Evolutionary conservation across 495 filamentous ascomycete species (phyloP), one percentile per base, ranked within the genome.

Genomic region (Jackrogersella multiformis): DNA sequence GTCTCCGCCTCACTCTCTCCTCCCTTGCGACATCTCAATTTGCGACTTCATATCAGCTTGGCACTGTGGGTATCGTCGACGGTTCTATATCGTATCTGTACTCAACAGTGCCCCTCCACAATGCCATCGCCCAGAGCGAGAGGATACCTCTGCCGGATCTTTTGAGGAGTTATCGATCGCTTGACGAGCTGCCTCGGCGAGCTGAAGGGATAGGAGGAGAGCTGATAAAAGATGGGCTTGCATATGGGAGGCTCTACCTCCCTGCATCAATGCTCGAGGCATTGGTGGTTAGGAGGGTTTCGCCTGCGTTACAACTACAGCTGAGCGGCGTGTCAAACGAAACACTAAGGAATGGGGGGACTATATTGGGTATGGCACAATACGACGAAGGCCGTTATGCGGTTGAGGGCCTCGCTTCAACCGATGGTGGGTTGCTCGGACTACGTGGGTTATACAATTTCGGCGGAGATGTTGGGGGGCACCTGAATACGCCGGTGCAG

Each of bases 391-490:
- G 93, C 12, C 94, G 92, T 68, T 97, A 93, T 78, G 92, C 88
- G 69, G 87, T 91, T 5, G 95, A 99, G 73, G 94, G 93, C 48
- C 85, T 99, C 4, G 95, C 93, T 75, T 96, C 91, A 61, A 94
- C 95, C 0, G 94, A 97, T 68, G 94, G 92, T 24, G 91, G 92
- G 4, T 83, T 98, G 13, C 83, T 98, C 65, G 95, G 95, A 18
- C 82, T 94, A 61, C 86, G 93, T 4, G 95, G 93, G 1, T 81
- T 99, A 0, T 98, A 96, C 77, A 99, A 98, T 74, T 97, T 97
- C 68, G 95, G 94, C 23, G 86, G 87, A 5, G 91, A 97, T 71
- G 90, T 91, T 18, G 83, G 86, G 24, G 83, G 86, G 24, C 74
- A 80, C 18, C 35, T 74, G 7, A 45, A 68, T 2, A 59, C 68